Evolutionary conservation across 352 stramenopile species (phyloP).

Genomic region (Thalassiosira livingstoniorum): DNA sequence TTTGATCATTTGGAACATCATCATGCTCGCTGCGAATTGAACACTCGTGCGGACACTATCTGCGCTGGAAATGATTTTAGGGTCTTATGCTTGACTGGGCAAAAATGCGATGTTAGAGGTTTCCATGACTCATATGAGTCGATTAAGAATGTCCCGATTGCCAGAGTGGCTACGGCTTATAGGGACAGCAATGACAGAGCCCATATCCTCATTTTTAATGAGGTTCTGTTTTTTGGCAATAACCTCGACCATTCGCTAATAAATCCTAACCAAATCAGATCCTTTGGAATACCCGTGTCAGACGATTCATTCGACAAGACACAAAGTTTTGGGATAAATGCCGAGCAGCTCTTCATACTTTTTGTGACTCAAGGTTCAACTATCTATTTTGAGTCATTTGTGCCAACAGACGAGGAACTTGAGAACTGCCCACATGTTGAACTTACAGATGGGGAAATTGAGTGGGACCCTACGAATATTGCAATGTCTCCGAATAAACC

Average conservation of each 20-base stretch:
- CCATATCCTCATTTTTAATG: constrained; percentile 42
- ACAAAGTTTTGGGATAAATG: constrained; percentile 31
- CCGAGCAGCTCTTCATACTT: constrained; percentile 23
- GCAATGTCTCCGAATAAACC: background rate
- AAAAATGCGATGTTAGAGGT: constrained; percentile 21
- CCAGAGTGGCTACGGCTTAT: constrained; percentile 20
- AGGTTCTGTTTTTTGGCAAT: constrained; percentile 40
- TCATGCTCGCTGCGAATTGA: constrained; percentile 25
- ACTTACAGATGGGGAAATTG: constrained; percentile 21
- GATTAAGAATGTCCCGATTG: constrained; percentile 33
- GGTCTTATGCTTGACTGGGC: constrained; percentile 13
- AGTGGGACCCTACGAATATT: constrained; percentile 37
- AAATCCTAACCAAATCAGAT: constrained; percentile 56
- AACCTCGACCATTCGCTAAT: constrained; percentile 49
- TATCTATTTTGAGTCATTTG: constrained; percentile 29
- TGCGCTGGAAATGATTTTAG: constrained; percentile 26
- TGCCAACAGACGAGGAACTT: constrained; percentile 25
- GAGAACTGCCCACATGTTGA: constrained; percentile 20
- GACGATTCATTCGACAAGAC: constrained; percentile 39
- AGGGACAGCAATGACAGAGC: background rate
- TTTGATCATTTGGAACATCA: too few relatives aligned
- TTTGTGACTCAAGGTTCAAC: constrained; percentile 27
- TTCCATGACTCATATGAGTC: constrained; percentile 31
- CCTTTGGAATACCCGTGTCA: constrained; percentile 36
- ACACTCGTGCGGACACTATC: constrained; percentile 39